Evolutionary conservation across 2,329 filamentous ascomycete genomes (phyloP), one percentile per base, ranked within the genome.

Genomic region (Trichoderma brevicompactum): DNA sequence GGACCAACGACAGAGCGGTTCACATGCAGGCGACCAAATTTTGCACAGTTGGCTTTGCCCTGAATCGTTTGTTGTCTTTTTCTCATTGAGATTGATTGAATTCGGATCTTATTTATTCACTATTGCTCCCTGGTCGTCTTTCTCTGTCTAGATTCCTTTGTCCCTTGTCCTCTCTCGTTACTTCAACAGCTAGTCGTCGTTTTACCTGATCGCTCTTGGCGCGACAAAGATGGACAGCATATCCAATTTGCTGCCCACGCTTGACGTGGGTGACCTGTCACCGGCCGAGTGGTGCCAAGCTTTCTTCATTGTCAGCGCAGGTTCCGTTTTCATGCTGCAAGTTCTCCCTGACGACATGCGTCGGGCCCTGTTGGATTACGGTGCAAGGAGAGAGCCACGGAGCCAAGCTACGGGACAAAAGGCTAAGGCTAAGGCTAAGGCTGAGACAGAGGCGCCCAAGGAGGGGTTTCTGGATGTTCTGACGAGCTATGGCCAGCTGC

Each of bases 401-500:
- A 70, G 71, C 43, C 56, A 44, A 62, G n/a, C 15, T 10, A 28
- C 55, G 55, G 72, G 72, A 60, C 70, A 72, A 23, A 61, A 61
- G 56, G 38, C 61, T 10, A 15, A 59, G 56, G 38, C 61, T 10
- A 15, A 59, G 32, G 54, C 67, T 28, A 28, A 28, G 58, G 38
- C 61, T 12, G n/a, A 59, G 32, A 59, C 53, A 12, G 38, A 63
- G 32, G 55, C 67, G 38, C 46, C 55, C 10, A 36, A 36, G 13
- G 38, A 46, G 34, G 53, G 23, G 2, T 43, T 60, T 36, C 62
- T 81, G 46, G 70, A 72, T 60, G 70, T 70, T 60, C 48, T 80
- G 38, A 70, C 73, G 23, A 67, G 72, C 48, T 69, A 69, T 58
- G 78, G 79, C 69, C 85, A 86, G 74, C 89, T 97, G 41, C 93